Evolutionary conservation across 2,329 filamentous ascomycete species (phyloP), one percentile per base, ranked within the genome.

Genomic region (Beauveria sp.): DNA sequence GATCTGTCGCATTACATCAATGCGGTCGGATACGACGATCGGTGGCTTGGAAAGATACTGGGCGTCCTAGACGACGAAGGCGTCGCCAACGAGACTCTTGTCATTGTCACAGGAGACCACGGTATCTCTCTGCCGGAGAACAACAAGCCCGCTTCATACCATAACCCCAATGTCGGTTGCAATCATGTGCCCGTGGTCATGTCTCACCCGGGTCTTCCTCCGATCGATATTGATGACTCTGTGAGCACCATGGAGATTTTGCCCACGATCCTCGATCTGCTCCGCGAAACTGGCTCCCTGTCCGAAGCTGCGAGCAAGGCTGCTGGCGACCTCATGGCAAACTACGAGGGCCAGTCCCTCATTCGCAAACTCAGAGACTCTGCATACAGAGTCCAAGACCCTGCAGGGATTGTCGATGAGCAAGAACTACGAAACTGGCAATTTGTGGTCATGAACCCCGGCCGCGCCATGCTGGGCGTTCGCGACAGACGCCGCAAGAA

Each of bases 341-440:
- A 72, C 58, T 74, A 73, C 45, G 72, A 74, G 51, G 72, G 72
- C 5, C 70, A 74, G 54, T 73, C 71, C 71, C 67, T 74, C 9
- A 70, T 74, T 40, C 71, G 72, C 18, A 38, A 38, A 16, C 66
- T 69, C 16, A 10, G 28, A 5, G 40, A 60, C 58, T 54, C 58
- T 1, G 6, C 24, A 0, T 60, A 60, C 58, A 14, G 43, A 5
- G 5, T 40, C 63, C 65, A 53, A 63, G 60, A 24, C 34, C 18
- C 42, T 9, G 63, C 16, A 58, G 59, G 1, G 18, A 51, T 46
- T 64, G 60, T 1, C 62, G 65, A 8, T 16, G 46, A 51, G n/a
- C 28, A 20, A 5, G 26, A 34, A 14, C 38, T 14, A 62, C 72
- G 47, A 71, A 64, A 66, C 42, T 70, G 67, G 67, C 65, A 69